Evolutionary conservation across 2,329 filamentous ascomycete species (phyloP).

Genomic region (Colletotrichum navitas): DNA sequence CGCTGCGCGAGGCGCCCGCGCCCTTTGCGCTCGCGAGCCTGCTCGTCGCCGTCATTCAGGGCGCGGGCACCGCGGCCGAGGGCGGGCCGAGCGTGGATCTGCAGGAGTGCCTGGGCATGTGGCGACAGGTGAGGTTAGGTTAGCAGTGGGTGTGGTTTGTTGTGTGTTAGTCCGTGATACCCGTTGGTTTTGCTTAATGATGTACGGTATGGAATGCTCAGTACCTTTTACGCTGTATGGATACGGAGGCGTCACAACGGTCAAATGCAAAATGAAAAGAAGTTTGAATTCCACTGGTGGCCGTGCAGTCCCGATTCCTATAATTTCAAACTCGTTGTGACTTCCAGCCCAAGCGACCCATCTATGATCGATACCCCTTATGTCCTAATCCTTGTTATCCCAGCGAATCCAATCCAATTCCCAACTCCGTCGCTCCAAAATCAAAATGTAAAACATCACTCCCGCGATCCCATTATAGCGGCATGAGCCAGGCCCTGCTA

Average conservation of each 20-base stretch:
- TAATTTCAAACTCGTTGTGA: neutral
- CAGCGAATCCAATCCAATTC: neutral
- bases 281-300: neutral
- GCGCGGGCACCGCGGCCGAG: slow-evolving; percentile 59
- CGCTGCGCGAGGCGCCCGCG: slow-evolving; percentile 52
- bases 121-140: slow-evolving; percentile 65
- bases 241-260: neutral
- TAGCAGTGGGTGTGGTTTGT: slow-evolving; percentile 44
- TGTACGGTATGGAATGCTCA: neutral
- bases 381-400: neutral
- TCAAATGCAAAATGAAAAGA: neutral
- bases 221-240: neutral
- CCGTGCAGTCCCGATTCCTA: neutral
- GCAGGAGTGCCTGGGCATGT: slow-evolving; percentile 67
- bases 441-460: neutral
- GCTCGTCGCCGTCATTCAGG: slow-evolving; percentile 61
- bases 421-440: slow-evolving; percentile 31
- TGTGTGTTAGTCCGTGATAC: neutral
- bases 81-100: slow-evolving; percentile 64
- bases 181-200: neutral
- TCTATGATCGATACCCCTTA: neutral
- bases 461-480: too few relatives aligned
- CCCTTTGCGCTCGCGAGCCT: slow-evolving; percentile 63
- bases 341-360: neutral
- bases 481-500: neutral